These are phyloP conservation scores for Ophiocordyceps camponoti-rufipedis DNA, from an alignment of 2,329 filamentous ascomycete genomes.

Conservation along the genomic window DNA sequence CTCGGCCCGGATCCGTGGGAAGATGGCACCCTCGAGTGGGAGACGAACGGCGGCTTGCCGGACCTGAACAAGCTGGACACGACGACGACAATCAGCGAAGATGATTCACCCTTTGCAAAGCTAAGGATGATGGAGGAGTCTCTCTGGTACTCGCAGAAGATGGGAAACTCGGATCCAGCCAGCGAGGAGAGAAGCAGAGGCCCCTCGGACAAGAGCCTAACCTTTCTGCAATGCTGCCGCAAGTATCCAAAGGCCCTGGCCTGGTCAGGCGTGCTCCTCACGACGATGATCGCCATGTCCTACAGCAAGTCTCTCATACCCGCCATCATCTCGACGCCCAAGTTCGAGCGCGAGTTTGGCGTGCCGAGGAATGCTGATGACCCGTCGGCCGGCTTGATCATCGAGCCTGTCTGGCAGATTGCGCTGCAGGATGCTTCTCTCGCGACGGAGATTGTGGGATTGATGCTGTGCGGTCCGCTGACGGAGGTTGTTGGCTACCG, in stretches of 20 bases:
- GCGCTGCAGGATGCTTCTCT: constrained; percentile 33
- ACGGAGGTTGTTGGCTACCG: constrained; percentile 21
- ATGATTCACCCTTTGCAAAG: background rate
- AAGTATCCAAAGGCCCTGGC: constrained; percentile 27
- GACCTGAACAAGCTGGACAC: background rate
- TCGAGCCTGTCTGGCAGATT: constrained; percentile 38
- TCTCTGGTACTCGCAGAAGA: background rate
- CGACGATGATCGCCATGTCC: constrained; percentile 30
- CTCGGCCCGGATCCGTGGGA: background rate
- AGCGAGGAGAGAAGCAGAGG: background rate
- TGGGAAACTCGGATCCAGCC: background rate
- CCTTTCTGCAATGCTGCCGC: constrained; percentile 18
- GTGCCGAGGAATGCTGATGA: constrained; percentile 10
- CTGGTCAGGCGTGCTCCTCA: constrained; percentile 26
- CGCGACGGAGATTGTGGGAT: constrained; percentile 26
- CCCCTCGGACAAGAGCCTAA: constrained; percentile 20
- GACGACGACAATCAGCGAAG: background rate
- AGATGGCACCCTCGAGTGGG: background rate
- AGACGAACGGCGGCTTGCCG: background rate
- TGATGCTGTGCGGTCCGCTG: constrained; percentile 13
- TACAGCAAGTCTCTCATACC: constrained; percentile 31
- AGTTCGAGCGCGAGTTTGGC: constrained; percentile 27
- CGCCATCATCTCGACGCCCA: constrained; percentile 28
- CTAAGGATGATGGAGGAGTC: background rate
- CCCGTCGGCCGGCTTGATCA: constrained; percentile 18